Evolutionary conservation across 2,329 filamentous ascomycete genomes (phyloP).

Genomic region (Fusarium hainanense): DNA sequence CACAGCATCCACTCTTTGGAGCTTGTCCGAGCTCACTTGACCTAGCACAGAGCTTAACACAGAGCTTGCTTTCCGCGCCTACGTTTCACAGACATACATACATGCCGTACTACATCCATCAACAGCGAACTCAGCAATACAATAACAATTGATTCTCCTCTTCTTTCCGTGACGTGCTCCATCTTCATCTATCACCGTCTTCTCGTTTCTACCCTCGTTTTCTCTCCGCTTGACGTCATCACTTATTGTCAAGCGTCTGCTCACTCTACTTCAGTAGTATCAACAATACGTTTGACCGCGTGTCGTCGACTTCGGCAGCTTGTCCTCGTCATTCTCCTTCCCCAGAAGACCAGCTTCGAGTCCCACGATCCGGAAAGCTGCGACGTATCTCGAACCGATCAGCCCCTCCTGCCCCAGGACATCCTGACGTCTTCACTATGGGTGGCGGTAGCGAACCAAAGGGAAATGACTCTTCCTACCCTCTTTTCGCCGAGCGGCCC

Average conservation of each 20-base stretch:
- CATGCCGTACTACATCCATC: conserved; percentile 1
- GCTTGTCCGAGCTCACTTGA: conserved; percentile 37
- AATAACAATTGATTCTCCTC: conserved; percentile 12
- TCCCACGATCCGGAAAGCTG: conserved; percentile 40
- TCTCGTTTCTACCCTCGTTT: not conserved
- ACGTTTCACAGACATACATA: conserved; percentile 27
- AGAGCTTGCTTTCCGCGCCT: conserved; percentile 28
- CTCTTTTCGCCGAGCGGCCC: conserved; percentile 62
- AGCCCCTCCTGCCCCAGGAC: conserved; percentile 51
- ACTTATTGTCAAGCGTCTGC: conserved; percentile 14
- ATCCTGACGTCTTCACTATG: conserved; percentile 56
- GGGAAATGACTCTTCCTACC: conserved; percentile 60
- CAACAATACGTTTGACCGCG: conserved; percentile 41
- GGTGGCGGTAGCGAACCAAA: conserved; percentile 61
- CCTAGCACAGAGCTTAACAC: conserved; percentile 32
- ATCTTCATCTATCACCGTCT: conserved; percentile 5
- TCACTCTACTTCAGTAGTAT: conserved; percentile 39
- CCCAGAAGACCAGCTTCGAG: conserved; percentile 32
- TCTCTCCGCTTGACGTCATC: conserved; percentile 18
- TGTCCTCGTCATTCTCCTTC: conserved; percentile 44
- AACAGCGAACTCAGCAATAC: conserved; percentile 18
- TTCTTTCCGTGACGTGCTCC: not conserved
- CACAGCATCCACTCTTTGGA: conserved; percentile 1
- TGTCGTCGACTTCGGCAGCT: conserved; percentile 39
- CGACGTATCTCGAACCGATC: conserved; percentile 52